These are phyloP conservation scores for Diaporthe longicolla DNA, from an alignment of 2,329 filamentous ascomycete genomes.

Conservation along the genomic window DNA sequence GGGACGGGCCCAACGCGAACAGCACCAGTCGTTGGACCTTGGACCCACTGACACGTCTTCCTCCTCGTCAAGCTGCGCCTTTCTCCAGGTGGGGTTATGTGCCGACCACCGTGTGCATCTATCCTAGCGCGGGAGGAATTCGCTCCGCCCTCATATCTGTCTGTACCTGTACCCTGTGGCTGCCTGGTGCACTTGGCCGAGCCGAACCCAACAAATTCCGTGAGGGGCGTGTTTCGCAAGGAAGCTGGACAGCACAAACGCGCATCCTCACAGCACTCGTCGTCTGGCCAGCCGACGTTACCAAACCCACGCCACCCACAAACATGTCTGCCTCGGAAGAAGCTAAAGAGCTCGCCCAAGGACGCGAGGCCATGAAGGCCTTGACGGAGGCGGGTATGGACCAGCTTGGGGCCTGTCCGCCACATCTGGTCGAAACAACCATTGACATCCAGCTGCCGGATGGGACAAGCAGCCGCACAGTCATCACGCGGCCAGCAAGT, in stretches of 20 bases:
- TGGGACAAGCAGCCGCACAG: slow-evolving; percentile 10
- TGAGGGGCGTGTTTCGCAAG: background rate
- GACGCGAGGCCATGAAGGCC: slow-evolving; percentile 9
- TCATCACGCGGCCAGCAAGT: slow-evolving; percentile 19
- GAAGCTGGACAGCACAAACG: background rate
- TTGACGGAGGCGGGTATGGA: slow-evolving; percentile 11
- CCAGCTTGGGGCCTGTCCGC: slow-evolving; percentile 21
- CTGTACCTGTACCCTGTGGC: background rate
- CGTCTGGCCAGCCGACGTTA: background rate
- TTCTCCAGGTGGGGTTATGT: background rate
- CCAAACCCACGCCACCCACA: background rate
- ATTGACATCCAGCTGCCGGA: slow-evolving; percentile 23
- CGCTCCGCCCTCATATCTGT: background rate
- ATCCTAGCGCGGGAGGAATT: background rate
- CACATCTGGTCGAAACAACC: slow-evolving; percentile 11
- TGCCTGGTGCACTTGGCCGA: background rate
- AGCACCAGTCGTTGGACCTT: background rate
- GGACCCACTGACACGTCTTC: background rate
- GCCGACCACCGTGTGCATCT: background rate
- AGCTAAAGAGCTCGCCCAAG: slow-evolving; percentile 5
- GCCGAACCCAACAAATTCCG: background rate
- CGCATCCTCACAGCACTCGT: background rate
- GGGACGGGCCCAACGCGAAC: background rate
- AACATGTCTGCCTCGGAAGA: background rate
- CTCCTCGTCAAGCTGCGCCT: background rate